Evolutionary conservation across 129 eudicot genomes (phyloP).

Genomic region (Saposhnikovia divaricata): DNA sequence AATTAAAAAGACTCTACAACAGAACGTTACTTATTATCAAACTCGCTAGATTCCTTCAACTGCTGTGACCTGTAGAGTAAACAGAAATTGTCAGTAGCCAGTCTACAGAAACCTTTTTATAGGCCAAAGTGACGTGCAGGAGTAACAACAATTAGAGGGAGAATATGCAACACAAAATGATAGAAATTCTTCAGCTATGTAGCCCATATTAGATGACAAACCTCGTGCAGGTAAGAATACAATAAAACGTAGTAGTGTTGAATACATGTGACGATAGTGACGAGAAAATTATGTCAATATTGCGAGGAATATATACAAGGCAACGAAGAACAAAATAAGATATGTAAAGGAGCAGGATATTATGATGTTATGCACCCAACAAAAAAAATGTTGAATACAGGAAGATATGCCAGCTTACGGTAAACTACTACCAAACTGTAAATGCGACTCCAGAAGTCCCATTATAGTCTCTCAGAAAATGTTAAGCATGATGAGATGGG

Average conservation of each 20-base stretch:
- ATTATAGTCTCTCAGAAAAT: background rate
- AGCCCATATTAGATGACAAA: background rate
- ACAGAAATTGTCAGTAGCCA: too few relatives aligned
- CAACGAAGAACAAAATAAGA: background rate
- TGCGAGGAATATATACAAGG: background rate
- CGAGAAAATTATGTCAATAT: background rate
- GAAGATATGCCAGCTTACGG: background rate
- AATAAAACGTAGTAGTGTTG: background rate
- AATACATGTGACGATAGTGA: background rate
- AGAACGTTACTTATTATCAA: conserved; percentile 18
- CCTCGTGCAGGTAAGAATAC: background rate
- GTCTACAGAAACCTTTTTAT: background rate
- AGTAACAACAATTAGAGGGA: background rate
- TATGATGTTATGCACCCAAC: background rate
- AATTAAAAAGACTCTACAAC: conserved; percentile 9
- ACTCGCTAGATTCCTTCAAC: conserved; percentile 24
- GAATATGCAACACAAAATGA: background rate
- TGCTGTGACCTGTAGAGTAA: conserved; percentile 33
- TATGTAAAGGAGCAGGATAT: background rate
- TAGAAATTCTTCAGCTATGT: background rate
- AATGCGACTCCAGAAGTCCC: background rate
- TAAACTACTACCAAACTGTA: background rate
- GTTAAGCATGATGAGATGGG: background rate
- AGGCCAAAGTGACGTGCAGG: background rate
- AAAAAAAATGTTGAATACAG: background rate